These are phyloP conservation scores for Thinopyrum obtusiflorum DNA, from an alignment of 202 grass and related monocot species.

Conservation along the genomic window DNA sequence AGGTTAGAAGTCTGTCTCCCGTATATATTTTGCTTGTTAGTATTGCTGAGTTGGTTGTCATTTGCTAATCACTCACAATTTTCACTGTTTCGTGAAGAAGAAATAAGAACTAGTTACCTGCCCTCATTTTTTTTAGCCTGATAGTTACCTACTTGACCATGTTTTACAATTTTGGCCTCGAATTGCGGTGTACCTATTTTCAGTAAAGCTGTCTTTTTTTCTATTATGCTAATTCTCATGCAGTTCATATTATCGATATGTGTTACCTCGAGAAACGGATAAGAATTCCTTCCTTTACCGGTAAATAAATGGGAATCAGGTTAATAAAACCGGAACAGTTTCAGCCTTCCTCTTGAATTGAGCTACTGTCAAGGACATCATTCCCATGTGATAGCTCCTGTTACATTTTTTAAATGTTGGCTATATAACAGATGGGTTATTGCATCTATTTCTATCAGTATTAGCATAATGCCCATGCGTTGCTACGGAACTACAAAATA, in stretches of 20 bases:
- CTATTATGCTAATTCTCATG: background rate
- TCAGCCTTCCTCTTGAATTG: background rate
- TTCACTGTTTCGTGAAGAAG: background rate
- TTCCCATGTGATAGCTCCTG: slow-evolving; percentile 20
- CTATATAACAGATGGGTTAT: background rate
- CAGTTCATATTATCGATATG: background rate
- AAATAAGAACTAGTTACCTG: background rate
- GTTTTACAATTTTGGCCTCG: background rate
- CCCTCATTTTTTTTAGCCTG: background rate
- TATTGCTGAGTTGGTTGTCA: background rate
- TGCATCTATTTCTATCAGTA: background rate
- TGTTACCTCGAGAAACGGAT: background rate
- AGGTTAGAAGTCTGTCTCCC: background rate
- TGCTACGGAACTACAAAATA: too few relatives aligned
- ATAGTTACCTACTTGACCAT: background rate
- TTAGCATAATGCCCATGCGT: too few relatives aligned
- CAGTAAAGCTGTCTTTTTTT: background rate
- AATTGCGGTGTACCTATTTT: background rate
- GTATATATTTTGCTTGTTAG: slow-evolving; percentile 4
- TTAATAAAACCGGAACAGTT: background rate
- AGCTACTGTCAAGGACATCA: background rate
- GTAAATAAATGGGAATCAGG: background rate
- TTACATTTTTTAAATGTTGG: slow-evolving; percentile 1
- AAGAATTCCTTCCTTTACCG: background rate
- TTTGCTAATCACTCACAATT: background rate